Evolutionary conservation across 176 grass and related monocot genomes (phyloP).

Genomic region (Rhynchospora pubera): DNA sequence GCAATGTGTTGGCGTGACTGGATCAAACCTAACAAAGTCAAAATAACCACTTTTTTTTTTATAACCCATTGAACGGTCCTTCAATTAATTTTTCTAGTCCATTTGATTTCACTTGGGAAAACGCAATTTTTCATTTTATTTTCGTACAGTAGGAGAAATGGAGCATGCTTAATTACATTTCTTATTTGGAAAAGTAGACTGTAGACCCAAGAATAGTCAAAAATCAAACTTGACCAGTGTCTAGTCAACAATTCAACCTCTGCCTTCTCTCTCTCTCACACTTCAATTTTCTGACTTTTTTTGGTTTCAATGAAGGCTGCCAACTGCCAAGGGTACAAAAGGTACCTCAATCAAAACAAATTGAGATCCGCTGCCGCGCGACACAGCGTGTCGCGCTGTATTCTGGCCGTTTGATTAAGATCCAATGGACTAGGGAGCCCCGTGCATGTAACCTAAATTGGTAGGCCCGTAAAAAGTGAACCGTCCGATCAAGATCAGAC

Average conservation of each 20-base stretch:
- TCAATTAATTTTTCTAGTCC: too few species aligned
- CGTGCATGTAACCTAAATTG: too few species aligned
- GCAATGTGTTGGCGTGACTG: not conserved
- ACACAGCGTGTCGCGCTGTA: too few species aligned
- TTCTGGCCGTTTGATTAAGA: too few species aligned
- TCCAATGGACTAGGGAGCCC: too few species aligned
- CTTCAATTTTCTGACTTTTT: not conserved
- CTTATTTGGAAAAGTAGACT: not conserved
- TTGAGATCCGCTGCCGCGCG: too few species aligned
- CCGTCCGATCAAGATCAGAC: too few species aligned
- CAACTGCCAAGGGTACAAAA: not conserved
- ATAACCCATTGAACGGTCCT: too few species aligned
- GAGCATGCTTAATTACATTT: not conserved
- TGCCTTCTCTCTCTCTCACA: not conserved
- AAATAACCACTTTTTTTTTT: too few species aligned
- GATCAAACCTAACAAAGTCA: not conserved
- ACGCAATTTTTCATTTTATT: not conserved
- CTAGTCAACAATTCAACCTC: slow-evolving; percentile 9
- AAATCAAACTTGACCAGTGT: slow-evolving; percentile 1
- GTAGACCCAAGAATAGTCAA: not conserved
- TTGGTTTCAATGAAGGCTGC: not conserved
- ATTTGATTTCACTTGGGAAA: not conserved
- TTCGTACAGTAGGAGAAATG: not conserved
- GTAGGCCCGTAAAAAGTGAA: too few species aligned
- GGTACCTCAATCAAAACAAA: not conserved